Base-by-base conservation (phyloP, 2,329 filamentous ascomycete species). In the Talaromyces amestolkiae region DNA sequence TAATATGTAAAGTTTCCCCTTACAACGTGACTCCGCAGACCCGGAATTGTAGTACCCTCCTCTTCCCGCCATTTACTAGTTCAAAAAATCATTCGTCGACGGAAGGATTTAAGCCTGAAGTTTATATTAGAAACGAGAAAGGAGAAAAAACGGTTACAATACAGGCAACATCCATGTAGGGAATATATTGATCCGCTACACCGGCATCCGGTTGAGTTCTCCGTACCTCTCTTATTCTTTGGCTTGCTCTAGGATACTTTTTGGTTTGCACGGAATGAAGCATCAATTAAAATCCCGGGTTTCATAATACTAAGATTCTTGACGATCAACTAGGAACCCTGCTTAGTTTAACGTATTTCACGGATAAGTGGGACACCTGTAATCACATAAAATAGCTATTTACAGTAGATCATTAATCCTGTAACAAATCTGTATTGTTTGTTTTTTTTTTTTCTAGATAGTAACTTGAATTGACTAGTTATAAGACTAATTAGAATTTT, bases 301-400 rank as follows among this genome's bases (percentile, higher is more conserved):
- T 41, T 27, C 56, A 59, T 58, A 58, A n/a, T 33, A 56, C n/a
- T 35, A 61, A 63, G n/a, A 13, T 2, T 58, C 11, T 63, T 56
- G 51, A 37, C 37, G 49, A 63, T 63, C 51, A 9, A 27, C 49
- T n/a, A 35, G 37, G 17, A 22, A 27, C 51, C 49, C 13, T 63
- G 37, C 37, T 33, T 59, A 15, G 22, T 45, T 45, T 22, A 39
- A 58, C 35, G 22, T 6, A 31, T 31, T 31, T 31, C 5, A 31
- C 27, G 27, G 27, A 5, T 31, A 31, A 31, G 27, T 31, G 27
- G 27, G 4, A 31, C 7, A 31, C 27, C 27, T 31, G 27, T 6
- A 31, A 31, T 31, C 27, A 31, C 27, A 31, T 7, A 7, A 7
- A 31, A 31, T 31, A 31, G 27, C 27, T 31, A 31, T 31, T 31